These are phyloP conservation scores for Onygenales sp. DNA, from an alignment of 2,329 filamentous ascomycete species.

Conservation along the genomic window DNA sequence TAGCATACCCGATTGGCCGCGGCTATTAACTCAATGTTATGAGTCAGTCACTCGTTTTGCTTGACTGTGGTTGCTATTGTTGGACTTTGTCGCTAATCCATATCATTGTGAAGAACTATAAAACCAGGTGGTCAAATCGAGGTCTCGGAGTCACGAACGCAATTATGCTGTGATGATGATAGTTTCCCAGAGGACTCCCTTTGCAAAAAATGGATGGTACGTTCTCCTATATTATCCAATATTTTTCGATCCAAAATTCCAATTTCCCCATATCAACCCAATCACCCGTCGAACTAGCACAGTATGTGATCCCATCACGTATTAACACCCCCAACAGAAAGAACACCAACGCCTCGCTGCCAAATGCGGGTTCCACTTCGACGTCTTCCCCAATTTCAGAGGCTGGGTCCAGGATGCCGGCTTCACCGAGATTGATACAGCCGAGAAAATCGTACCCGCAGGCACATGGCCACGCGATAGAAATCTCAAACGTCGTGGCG, in stretches of 20 bases:
- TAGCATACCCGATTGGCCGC: constrained; percentile 45
- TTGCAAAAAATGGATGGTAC: constrained; percentile 8
- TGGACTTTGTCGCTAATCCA: no score
- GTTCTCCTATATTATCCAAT: not conserved
- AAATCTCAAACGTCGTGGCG: constrained; percentile 10
- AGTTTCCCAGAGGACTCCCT: constrained; percentile 6
- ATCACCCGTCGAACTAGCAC: no score
- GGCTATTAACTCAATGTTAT: constrained; percentile 41
- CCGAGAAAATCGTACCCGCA: constrained; percentile 8
- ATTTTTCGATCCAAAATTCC: not conserved
- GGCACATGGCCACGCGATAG: constrained; percentile 14
- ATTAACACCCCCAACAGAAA: constrained; percentile 3
- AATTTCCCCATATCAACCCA: no score
- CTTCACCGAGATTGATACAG: constrained; percentile 8
- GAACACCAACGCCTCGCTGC: constrained; percentile 6
- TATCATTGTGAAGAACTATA: constrained; percentile 14
- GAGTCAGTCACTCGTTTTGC: constrained; percentile 13
- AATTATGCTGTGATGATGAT: constrained; percentile 11
- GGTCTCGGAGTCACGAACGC: constrained; percentile 14
- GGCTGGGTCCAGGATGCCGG: constrained; percentile 6
- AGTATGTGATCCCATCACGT: not conserved
- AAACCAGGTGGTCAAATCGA: constrained; percentile 16
- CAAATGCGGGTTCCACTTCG: constrained; percentile 7
- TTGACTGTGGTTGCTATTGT: no score
- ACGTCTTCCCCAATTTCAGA: constrained; percentile 6